These are phyloP conservation scores for Coniochaeta prunicola DNA, from an alignment of 2,329 filamentous ascomycete species.

Conservation along the genomic window DNA sequence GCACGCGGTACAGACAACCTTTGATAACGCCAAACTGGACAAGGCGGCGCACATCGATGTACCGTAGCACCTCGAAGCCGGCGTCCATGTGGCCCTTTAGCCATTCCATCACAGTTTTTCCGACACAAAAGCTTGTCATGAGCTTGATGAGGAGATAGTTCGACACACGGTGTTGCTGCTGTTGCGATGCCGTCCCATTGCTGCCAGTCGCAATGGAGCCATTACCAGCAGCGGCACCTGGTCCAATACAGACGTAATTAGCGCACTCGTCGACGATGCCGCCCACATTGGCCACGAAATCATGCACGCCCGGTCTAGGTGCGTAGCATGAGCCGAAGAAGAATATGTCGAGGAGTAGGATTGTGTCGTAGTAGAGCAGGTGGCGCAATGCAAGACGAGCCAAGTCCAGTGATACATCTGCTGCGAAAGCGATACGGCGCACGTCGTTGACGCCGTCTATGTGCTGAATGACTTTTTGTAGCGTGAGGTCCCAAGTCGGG, in stretches of 20 bases:
- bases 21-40: conserved; percentile 97
- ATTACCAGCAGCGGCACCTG: neutral
- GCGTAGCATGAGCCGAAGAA: conserved; percentile 91
- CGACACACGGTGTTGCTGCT: conserved; percentile 23
- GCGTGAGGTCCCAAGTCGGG: conserved; percentile 67
- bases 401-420: conserved; percentile 80
- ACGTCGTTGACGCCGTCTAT: conserved; percentile 91
- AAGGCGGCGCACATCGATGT: conserved; percentile 82
- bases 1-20: conserved; percentile 84
- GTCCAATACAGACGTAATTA: conserved; percentile 62
- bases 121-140: conserved; percentile 78
- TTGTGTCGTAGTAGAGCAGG: conserved; percentile 85
- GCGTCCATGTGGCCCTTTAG: conserved; percentile 64
- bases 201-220: neutral
- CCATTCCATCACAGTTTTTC: conserved; percentile 82
- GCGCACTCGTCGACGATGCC: conserved; percentile 81
- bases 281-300: conserved; percentile 68
- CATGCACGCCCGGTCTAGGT: conserved; percentile 66
- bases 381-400: conserved; percentile 83
- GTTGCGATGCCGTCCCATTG: conserved; percentile 10
- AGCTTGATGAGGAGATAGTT: conserved; percentile 70
- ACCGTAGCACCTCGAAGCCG: conserved; percentile 58
- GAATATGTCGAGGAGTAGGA: conserved; percentile 89
- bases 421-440: conserved; percentile 74
- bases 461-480: conserved; percentile 71